Percentiles rank a stretch among this genome's conserved stretches.
phyloP scores from a whole-genome alignment of 2,329 filamentous ascomycete species.

The Aureobasidium uvarum region DNA sequence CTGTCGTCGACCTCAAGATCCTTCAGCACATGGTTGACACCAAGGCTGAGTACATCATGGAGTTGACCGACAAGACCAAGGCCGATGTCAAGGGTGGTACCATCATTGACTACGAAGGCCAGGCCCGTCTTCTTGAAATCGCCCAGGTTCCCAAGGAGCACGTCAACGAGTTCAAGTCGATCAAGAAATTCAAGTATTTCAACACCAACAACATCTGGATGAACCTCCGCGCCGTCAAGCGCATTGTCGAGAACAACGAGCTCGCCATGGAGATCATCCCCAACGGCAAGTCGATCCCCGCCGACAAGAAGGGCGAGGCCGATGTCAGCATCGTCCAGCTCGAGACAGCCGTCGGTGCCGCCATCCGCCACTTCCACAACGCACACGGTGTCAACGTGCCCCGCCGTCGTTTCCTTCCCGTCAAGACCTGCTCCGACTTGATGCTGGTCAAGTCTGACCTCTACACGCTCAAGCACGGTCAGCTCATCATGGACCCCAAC shows the following conservation, averaged over 20 bases:
- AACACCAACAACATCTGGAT: slow-evolving; percentile 99
- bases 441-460: slow-evolving; percentile 99
- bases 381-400: slow-evolving; percentile 99
- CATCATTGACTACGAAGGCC: slow-evolving; percentile 99
- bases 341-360: slow-evolving; percentile 96
- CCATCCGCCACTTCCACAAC: slow-evolving; percentile 98
- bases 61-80: slow-evolving; percentile 99
- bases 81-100: slow-evolving; percentile 99
- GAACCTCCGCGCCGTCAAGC: slow-evolving; percentile 96
- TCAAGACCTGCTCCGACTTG: slow-evolving; percentile 99
- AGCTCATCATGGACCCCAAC: slow-evolving; percentile 93
- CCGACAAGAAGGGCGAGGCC: slow-evolving; percentile 99
- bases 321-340: slow-evolving; percentile 97
- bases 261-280: slow-evolving; percentile 99
- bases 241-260: slow-evolving; percentile 97
- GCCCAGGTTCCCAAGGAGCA: slow-evolving; percentile 99
- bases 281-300: slow-evolving; percentile 97
- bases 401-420: slow-evolving; percentile 94
- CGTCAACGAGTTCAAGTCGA: slow-evolving; percentile 99
- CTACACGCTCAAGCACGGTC: slow-evolving; percentile 97
- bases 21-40: slow-evolving; percentile 99
- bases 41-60: slow-evolving; percentile 98
- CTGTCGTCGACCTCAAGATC: slow-evolving; percentile 95
- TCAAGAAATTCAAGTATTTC: slow-evolving; percentile 99
- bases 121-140: slow-evolving; percentile 94